These are phyloP conservation scores for Sarocladium oryzae DNA, from an alignment of 2,329 filamentous ascomycete species.

Conservation along the genomic window DNA sequence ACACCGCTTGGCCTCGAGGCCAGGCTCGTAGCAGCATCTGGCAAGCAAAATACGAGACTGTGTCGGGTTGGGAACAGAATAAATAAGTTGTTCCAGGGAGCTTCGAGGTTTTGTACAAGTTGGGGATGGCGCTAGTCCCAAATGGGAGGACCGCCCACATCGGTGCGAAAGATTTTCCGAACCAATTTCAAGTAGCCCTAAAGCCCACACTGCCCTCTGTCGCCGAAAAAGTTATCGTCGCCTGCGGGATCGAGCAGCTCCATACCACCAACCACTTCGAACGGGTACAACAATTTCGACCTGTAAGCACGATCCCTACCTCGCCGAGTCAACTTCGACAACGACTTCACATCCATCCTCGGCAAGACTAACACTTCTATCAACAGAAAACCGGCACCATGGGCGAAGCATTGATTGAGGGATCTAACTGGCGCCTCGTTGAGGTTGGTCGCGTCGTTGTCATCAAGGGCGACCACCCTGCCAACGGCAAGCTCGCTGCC, in stretches of 20 bases:
- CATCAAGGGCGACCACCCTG: slow-evolving; percentile 73
- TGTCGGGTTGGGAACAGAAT: too few relatives aligned
- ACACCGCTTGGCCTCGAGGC: neutral
- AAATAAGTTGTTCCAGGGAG: too few relatives aligned
- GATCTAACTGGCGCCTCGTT: slow-evolving; percentile 88
- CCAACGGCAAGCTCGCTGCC: slow-evolving; percentile 77
- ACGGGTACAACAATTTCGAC: slow-evolving; percentile 9
- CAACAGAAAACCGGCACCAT: slow-evolving; percentile 60
- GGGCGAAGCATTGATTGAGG: slow-evolving; percentile 76
- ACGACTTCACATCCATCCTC: slow-evolving; percentile 16
- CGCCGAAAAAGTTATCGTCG: slow-evolving; percentile 34
- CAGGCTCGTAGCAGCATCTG: too few relatives aligned
- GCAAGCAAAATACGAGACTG: too few relatives aligned
- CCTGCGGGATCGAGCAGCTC: slow-evolving; percentile 25
- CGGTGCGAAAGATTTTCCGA: slow-evolving; percentile 3
- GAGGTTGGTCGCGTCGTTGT: slow-evolving; percentile 97
- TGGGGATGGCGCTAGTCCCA: neutral
- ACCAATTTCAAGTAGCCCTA: slow-evolving; percentile 23
- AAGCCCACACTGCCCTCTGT: slow-evolving; percentile 30
- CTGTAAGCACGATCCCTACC: slow-evolving; percentile 16
- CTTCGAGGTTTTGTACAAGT: neutral
- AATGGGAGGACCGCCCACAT: neutral
- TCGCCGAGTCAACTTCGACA: slow-evolving; percentile 13
- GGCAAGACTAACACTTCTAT: slow-evolving; percentile 26
- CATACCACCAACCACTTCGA: slow-evolving; percentile 10